Base-by-base conservation (phyloP, 139 green algal genomes). In the Volvox africanus region DNA sequence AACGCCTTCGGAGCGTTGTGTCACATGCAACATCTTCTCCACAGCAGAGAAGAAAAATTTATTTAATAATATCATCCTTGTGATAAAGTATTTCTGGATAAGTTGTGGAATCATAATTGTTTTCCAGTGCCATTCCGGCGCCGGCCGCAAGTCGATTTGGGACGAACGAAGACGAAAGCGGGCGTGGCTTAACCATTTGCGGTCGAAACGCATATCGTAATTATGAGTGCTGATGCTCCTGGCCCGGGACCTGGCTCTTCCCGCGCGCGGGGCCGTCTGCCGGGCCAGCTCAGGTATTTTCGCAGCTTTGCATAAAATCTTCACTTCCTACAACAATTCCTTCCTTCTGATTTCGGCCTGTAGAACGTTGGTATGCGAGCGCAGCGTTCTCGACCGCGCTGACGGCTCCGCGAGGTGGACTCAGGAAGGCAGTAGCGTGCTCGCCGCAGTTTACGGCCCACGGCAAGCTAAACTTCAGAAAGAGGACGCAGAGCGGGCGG, bases 351-450 rank as follows among this genome's bases (percentile, higher is more conserved):
- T 33, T 21, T 11, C n/a, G 6, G 1, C 0, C 16, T 35, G 61
- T 93, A 97, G 95, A 75, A 91, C 91, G 0, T 73, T 97, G 1
- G 36, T 93, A 3, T 97, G 92, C 79, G 94, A 98, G 87, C 91
- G 94, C 11, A 80, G 77, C 32, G 61, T 97, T 76, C 90, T 97
- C n/a, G 67, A 89, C 30, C 89, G 95, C 0, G 94, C 95, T 1
- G 96, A 97, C 76, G 96, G 96, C 32, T 97, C 93, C 13, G 96
- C 96, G 9, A 93, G 89, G n/a, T 98, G 94, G 94, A 89, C 22
- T 0, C 94, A 96, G 69, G 95, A 95, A 21, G 93, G 91, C 30
- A 97, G 86, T 73, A 89, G 67, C 30, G 94, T 97, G 77, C 71
- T 97, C 20, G 96, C 95, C 14, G 93, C 94, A 1, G 95, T 97